Percentiles rank a stretch among this genome's conserved stretches.
Conservation (phyloP, 768 basidiomycete species). For the Naganishia vaughanmartiniae region DNA sequence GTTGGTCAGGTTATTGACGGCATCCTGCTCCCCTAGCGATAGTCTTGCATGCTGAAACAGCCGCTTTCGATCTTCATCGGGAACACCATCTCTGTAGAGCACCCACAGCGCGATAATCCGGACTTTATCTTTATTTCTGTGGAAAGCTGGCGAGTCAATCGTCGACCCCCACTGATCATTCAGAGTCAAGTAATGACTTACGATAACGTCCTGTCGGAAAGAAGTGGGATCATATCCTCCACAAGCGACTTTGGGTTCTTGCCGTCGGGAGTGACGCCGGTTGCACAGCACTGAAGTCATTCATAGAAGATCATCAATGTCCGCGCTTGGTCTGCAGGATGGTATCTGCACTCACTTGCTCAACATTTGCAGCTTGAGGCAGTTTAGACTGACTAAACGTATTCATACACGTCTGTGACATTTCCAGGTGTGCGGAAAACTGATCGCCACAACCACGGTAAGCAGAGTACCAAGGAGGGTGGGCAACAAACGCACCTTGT, state of each 20-base stretch:
- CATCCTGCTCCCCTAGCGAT: slow-evolving; percentile 83
- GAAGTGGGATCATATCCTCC: slow-evolving; percentile 96
- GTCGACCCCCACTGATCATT: background rate
- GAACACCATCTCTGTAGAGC: slow-evolving; percentile 89
- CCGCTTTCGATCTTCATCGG: slow-evolving; percentile 93
- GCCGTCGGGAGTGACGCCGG: slow-evolving; percentile 83
- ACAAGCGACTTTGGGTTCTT: slow-evolving; percentile 92
- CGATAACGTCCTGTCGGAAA: slow-evolving; percentile 83
- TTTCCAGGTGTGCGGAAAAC: slow-evolving; percentile 94
- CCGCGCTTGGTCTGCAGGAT: background rate
- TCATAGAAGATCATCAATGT: background rate
- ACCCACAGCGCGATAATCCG: slow-evolving; percentile 95
- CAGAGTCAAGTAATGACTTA: slow-evolving; percentile 53
- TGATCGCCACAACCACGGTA: slow-evolving; percentile 47
- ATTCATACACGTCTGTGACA: slow-evolving; percentile 96
- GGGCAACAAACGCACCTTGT: slow-evolving; percentile 63
- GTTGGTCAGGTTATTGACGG: slow-evolving; percentile 77
- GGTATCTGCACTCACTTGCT: slow-evolving; percentile 65
- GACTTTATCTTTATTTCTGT: slow-evolving; percentile 84
- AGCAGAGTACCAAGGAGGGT: background rate
- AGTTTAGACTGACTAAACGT: slow-evolving; percentile 86
- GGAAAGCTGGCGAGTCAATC: background rate
- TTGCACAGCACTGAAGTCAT: slow-evolving; percentile 74
- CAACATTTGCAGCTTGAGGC: slow-evolving; percentile 76
- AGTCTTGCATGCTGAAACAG: slow-evolving; percentile 92